These are phyloP conservation scores for Salix caprea DNA, from an alignment of 345 rosid genomes.

Conservation along the genomic window DNA sequence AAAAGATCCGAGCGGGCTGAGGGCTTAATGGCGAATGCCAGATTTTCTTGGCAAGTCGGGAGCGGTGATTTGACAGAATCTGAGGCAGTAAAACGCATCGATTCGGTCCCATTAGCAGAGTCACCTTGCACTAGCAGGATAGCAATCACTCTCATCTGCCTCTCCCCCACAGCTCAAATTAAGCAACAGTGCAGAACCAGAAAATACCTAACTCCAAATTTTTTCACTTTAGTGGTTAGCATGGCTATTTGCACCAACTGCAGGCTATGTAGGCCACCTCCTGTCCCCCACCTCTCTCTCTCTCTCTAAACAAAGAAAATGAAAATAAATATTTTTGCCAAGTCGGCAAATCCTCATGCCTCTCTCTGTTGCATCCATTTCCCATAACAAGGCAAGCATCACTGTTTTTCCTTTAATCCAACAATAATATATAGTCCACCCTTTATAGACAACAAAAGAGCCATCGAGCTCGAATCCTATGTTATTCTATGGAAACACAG, in stretches of 20 bases:
- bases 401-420: neutral
- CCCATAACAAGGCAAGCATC: neutral
- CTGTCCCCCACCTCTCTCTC: slow-evolving; percentile 13
- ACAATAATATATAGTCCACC: neutral
- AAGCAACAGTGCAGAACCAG: slow-evolving; percentile 23
- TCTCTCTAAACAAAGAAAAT: neutral
- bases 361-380: neutral
- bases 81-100: neutral
- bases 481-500: neutral
- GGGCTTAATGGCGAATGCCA: neutral
- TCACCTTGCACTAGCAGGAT: slow-evolving; percentile 13
- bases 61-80: slow-evolving; percentile 16
- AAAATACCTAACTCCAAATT: slow-evolving; percentile 38
- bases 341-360: neutral
- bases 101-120: slow-evolving; percentile 12
- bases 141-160: slow-evolving; percentile 10
- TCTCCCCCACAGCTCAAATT: slow-evolving; percentile 12
- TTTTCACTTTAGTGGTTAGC: slow-evolving; percentile 38
- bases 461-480: neutral
- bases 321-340: neutral
- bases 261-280: slow-evolving; percentile 37
- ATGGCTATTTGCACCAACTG: slow-evolving; percentile 41
- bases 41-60: neutral
- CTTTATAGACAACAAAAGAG: neutral
- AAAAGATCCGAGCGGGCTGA: neutral